Base-by-base conservation (phyloP, 768 basidiomycete species). In the Suillus subalutaceus region DNA sequence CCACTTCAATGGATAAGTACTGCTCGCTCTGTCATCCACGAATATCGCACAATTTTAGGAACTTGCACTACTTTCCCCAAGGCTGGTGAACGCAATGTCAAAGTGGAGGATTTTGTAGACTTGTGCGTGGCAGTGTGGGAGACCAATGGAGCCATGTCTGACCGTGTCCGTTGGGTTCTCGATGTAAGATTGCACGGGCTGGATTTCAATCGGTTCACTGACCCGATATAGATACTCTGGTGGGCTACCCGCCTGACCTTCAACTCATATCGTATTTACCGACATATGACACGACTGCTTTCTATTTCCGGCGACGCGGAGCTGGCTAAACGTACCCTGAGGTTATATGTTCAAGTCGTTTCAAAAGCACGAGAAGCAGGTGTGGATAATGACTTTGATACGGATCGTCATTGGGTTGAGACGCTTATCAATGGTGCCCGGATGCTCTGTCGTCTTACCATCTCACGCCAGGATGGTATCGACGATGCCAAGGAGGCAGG, bases 181-280 rank as follows among this genome's bases (percentile, higher is more conserved):
- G 93, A 95, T 74, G 92, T 92, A 68, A 70, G 90, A 30, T 55
- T 38, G 16, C 16, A 52, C 30, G 32, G 8, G 20, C 66, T 41
- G 30, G 23, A 37, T 20, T 38, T 50, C 16, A 46, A 43, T 41
- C 18, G 8, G 37, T 64, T 50, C 55, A 60, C 26, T 67, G 46
- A 35, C 23, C 32, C 8, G 61, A 50, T 56, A 41, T 75, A 93
- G 92, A 85, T 94, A 26, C 84, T 98, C 2, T 97, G 94, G 92
- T 96, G 94, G 94, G 91, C 94, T 1, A 96, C 94, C 10, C 88
- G 90, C 26, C 85, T 96, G 26, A 99, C 97, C 0, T 97, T 98
- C 82, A 96, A 97, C 73, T 96, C 93, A 0, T 91, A 90, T 66
- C 86, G 89, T 10, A 80, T 98, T 9, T 85, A 93, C 63, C 89